Evolutionary conservation across 1,284 basidiomycete genomes (phyloP).

Genomic region (Puccinia hordei): DNA sequence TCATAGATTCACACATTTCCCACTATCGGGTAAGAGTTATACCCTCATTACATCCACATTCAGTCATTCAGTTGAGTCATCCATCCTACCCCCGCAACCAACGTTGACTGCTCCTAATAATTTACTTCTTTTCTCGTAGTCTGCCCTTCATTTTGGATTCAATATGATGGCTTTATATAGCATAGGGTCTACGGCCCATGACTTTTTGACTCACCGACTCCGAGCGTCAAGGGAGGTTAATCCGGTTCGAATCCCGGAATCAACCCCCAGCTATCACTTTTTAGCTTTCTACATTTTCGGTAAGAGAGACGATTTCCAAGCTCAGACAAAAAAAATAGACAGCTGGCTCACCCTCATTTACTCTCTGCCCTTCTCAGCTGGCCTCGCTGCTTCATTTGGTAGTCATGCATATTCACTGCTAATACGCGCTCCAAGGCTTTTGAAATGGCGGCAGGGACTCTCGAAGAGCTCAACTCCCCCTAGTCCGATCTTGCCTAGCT

Average conservation of each 20-base stretch:
- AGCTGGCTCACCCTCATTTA: neutral
- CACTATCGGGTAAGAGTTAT: conserved; percentile 42
- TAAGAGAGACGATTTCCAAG: neutral
- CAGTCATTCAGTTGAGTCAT: conserved; percentile 47
- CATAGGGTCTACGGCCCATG: conserved; percentile 49
- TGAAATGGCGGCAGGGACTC: conserved; percentile 39
- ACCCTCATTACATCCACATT: conserved; percentile 43
- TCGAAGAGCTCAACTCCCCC: conserved; percentile 24
- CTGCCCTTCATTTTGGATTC: conserved; percentile 46
- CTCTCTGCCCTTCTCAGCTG: conserved; percentile 11
- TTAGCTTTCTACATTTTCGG: conserved; percentile 49
- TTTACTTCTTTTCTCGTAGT: conserved; percentile 7
- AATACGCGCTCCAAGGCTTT: conserved; percentile 38
- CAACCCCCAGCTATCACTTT: conserved; percentile 47
- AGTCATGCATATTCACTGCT: conserved; percentile 48
- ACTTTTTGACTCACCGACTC: conserved; percentile 36
- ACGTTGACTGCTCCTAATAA: neutral
- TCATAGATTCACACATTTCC: conserved; percentile 37
- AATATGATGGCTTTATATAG: conserved; percentile 51
- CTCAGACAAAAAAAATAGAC: neutral
- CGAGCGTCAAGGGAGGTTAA: conserved; percentile 34
- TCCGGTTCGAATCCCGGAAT: conserved; percentile 45
- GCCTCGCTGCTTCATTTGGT: conserved; percentile 28
- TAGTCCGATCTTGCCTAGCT: conserved; percentile 45
- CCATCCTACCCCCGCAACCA: neutral